Percentiles rank a stretch among this genome's conserved stretches.
These are phyloP conservation scores for Calonectria honghensis DNA, from an alignment of 2,329 filamentous ascomycete species.

Conservation along the genomic window DNA sequence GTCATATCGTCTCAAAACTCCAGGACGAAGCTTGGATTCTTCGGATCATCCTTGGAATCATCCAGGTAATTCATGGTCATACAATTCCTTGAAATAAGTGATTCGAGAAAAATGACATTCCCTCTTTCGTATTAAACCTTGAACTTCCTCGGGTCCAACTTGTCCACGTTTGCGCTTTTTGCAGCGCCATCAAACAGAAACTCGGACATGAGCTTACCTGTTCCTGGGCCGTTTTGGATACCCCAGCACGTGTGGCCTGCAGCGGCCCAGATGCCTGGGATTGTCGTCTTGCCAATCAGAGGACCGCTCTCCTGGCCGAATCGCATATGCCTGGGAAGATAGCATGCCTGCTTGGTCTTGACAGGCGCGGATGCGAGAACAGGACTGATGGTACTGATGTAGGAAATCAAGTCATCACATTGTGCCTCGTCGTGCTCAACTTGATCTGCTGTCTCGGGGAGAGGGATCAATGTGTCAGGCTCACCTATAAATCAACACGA, in stretches of 20 bases:
- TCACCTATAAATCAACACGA: conserved; percentile 71
- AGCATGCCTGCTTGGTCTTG: conserved; percentile 90
- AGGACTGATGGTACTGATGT: conserved; percentile 81
- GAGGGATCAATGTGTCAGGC: conserved; percentile 83
- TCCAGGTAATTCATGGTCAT: not conserved
- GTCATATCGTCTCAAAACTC: conserved; percentile 13
- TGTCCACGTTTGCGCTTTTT: conserved; percentile 79
- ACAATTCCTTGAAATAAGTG: not conserved
- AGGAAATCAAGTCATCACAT: conserved; percentile 90
- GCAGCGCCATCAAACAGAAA: conserved; percentile 84
- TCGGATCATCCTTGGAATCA: not conserved
- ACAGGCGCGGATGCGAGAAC: conserved; percentile 81
- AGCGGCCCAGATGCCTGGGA: conserved; percentile 86
- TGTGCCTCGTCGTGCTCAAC: conserved; percentile 84
- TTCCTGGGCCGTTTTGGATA: conserved; percentile 95
- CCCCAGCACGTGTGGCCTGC: conserved; percentile 98
- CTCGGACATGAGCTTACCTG: conserved; percentile 87
- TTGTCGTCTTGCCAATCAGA: conserved; percentile 84
- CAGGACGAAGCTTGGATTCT: not conserved
- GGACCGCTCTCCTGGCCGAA: conserved; percentile 79
- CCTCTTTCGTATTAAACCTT: conserved; percentile 65
- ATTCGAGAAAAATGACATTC: not conserved
- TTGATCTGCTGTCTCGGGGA: conserved; percentile 84
- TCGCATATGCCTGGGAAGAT: conserved; percentile 85
- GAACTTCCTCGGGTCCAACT: conserved; percentile 80